A percentile compares a stretch with the other conserved stretches of the same genome.
Evolutionary conservation across 345 rosid genomes (phyloP).

Genomic region (Ceriops decandra): DNA sequence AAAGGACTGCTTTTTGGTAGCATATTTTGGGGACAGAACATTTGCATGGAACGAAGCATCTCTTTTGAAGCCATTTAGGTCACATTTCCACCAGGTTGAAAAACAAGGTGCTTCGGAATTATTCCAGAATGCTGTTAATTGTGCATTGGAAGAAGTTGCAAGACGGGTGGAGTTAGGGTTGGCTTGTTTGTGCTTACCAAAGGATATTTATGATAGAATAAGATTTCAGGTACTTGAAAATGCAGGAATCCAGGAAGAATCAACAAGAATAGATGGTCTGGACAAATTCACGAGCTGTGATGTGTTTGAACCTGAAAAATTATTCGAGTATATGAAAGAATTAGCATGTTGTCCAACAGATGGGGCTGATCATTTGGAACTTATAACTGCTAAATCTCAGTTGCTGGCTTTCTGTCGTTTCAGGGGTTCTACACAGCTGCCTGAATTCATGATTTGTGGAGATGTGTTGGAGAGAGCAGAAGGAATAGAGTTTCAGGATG

Average conservation of each 20-base stretch:
- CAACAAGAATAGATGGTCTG: slow-evolving; percentile 33
- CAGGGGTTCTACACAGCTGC: slow-evolving; percentile 46
- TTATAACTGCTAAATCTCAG: slow-evolving; percentile 53
- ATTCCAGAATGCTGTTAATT: slow-evolving; percentile 54
- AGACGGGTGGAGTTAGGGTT: slow-evolving; percentile 52
- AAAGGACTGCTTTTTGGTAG: slow-evolving; percentile 61
- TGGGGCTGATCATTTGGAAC: slow-evolving; percentile 52
- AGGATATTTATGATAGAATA: slow-evolving; percentile 36
- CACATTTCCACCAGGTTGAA: slow-evolving; percentile 49
- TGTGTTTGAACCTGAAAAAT: slow-evolving; percentile 43
- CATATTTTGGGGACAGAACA: slow-evolving; percentile 71
- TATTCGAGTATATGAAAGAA: slow-evolving; percentile 45
- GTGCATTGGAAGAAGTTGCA: slow-evolving; percentile 64
- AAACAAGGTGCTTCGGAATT: slow-evolving; percentile 55
- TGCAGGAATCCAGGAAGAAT: slow-evolving; percentile 48
- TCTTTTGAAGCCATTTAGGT: slow-evolving; percentile 51
- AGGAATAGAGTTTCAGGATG: slow-evolving; percentile 20
- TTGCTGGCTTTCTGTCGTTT: slow-evolving; percentile 47
- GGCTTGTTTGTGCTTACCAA: slow-evolving; percentile 50
- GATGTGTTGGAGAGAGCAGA: slow-evolving; percentile 32
- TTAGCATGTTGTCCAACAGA: slow-evolving; percentile 46
- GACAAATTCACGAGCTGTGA: slow-evolving; percentile 27
- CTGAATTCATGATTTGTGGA: slow-evolving; percentile 43
- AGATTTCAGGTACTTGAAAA: slow-evolving; percentile 50
- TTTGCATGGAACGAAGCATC: slow-evolving; percentile 74